These are phyloP conservation scores for Neotropicomus parvogracilis DNA, from an alignment of 1,284 basidiomycete genomes.

Conservation along the genomic window DNA sequence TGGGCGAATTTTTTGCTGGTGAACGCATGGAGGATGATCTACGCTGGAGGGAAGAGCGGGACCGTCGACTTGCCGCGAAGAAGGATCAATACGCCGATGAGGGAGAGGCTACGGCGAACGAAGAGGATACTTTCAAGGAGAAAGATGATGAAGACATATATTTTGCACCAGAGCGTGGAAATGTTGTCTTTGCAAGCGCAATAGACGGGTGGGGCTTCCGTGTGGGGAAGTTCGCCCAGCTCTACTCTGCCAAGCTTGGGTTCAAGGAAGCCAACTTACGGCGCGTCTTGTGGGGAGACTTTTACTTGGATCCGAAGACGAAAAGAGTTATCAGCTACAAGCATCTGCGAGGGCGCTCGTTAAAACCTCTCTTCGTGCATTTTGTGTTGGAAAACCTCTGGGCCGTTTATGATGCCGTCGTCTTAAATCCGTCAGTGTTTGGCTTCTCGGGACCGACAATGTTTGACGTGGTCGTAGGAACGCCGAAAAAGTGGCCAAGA, in stretches of 20 bases:
- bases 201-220: conserved; percentile 99
- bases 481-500: conserved; percentile 85
- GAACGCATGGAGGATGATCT: conserved; percentile 98
- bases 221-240: conserved; percentile 87
- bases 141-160: conserved; percentile 98
- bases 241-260: conserved; percentile 90
- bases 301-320: conserved; percentile 94
- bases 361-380: conserved; percentile 98
- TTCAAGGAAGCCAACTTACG: conserved; percentile 88
- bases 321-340: conserved; percentile 92
- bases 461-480: conserved; percentile 69
- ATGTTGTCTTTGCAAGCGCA: conserved; percentile 95
- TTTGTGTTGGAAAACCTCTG: conserved; percentile 97
- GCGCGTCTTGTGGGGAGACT: conserved; percentile 95
- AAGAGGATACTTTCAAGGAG: conserved; percentile 75
- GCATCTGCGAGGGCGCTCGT: conserved; percentile 76
- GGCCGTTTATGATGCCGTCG: conserved; percentile 90
- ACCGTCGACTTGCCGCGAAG: conserved; percentile 73
- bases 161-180: conserved; percentile 94
- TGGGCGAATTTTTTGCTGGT: conserved; percentile 93
- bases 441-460: neutral
- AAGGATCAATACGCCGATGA: conserved; percentile 68
- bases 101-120: conserved; percentile 55
- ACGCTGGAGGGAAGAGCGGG: conserved; percentile 89
- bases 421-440: conserved; percentile 76